phyloP scores from a whole-genome alignment of 2,329 filamentous ascomycete species.

The Neonectria neomacrospora region DNA sequence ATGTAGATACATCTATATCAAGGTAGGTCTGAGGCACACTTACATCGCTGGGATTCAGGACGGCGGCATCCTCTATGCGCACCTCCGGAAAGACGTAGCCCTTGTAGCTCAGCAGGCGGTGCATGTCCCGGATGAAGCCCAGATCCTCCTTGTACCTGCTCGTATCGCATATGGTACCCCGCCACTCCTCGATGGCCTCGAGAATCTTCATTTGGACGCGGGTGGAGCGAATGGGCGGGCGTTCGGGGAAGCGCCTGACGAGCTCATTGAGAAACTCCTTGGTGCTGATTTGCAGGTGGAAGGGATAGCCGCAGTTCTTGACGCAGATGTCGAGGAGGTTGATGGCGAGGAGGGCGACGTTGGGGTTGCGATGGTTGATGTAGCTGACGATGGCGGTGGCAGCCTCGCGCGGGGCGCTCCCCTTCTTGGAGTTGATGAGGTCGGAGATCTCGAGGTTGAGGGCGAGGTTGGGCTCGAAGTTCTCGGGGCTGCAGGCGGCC shows the following conservation, averaged over 20 bases:
- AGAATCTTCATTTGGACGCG: constrained; percentile 92
- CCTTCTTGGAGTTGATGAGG: constrained; percentile 97
- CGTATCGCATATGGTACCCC: constrained; percentile 97
- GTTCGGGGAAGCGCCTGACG: constrained; percentile 93
- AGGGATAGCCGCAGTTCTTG: constrained; percentile 99
- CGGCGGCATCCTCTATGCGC: constrained; percentile 91
- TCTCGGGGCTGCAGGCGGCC: constrained; percentile 95
- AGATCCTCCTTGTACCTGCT: constrained; percentile 97
- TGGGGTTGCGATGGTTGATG: constrained; percentile 96
- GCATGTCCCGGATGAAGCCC: constrained; percentile 97
- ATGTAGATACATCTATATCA: background rate
- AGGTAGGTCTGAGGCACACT: constrained; percentile 51
- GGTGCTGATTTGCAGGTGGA: constrained; percentile 97
- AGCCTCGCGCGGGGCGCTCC: constrained; percentile 92
- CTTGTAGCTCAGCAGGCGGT: constrained; percentile 93
- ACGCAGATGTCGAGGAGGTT: constrained; percentile 97
- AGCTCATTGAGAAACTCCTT: constrained; percentile 99
- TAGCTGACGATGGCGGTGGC: constrained; percentile 92
- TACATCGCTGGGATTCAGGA: constrained; percentile 96
- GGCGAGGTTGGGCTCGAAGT: constrained; percentile 97
- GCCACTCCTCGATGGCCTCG: constrained; percentile 98
- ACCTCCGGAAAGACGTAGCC: constrained; percentile 96
- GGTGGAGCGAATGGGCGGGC: constrained; percentile 85
- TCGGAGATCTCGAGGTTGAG: constrained; percentile 97
- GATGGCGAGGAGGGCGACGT: constrained; percentile 90